A percentile compares a stretch with the other conserved stretches of the same genome.
These are phyloP conservation scores for Pleurotus djamor DNA, from an alignment of 768 basidiomycete species.

Conservation along the genomic window DNA sequence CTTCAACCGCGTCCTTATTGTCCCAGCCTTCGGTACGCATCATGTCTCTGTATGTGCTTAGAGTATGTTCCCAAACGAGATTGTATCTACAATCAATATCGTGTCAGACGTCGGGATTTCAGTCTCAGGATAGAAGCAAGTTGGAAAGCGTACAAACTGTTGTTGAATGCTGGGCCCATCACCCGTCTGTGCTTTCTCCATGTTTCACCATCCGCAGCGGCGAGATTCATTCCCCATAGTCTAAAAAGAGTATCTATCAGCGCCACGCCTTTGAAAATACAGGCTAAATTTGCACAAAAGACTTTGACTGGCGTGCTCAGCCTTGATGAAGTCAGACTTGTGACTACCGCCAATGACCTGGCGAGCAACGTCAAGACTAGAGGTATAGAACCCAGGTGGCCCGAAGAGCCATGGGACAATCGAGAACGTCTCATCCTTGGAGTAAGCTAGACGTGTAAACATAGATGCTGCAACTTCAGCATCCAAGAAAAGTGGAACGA, in stretches of 20 bases:
- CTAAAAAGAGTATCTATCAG: conserved; percentile 2
- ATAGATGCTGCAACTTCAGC: neutral
- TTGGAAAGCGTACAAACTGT: conserved; percentile 15
- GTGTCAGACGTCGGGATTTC: neutral
- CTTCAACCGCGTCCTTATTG: conserved; percentile 19
- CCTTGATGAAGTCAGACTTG: conserved; percentile 38
- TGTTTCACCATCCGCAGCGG: conserved; percentile 23
- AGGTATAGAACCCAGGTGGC: conserved; percentile 32
- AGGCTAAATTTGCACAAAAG: conserved; percentile 25
- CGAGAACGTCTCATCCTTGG: conserved; percentile 20
- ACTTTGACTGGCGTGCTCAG: conserved; percentile 23
- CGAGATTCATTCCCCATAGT: conserved; percentile 28
- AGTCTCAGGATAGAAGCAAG: neutral
- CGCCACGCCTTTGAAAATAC: neutral
- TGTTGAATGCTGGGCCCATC: conserved; percentile 28
- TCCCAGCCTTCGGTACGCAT: conserved; percentile 31
- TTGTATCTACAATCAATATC: conserved; percentile 25
- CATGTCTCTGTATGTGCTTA: conserved; percentile 36
- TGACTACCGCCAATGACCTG: conserved; percentile 39
- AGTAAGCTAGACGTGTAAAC: neutral
- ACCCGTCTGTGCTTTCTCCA: conserved; percentile 32
- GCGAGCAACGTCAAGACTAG: conserved; percentile 44
- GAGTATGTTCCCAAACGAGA: conserved; percentile 37
- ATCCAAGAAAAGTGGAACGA: neutral
- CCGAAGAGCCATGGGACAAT: conserved; percentile 38